Evolutionary conservation across 1,284 basidiomycete genomes (phyloP), one percentile per base, ranked within the genome.

Genomic region (Exobasidium rhododendri): DNA sequence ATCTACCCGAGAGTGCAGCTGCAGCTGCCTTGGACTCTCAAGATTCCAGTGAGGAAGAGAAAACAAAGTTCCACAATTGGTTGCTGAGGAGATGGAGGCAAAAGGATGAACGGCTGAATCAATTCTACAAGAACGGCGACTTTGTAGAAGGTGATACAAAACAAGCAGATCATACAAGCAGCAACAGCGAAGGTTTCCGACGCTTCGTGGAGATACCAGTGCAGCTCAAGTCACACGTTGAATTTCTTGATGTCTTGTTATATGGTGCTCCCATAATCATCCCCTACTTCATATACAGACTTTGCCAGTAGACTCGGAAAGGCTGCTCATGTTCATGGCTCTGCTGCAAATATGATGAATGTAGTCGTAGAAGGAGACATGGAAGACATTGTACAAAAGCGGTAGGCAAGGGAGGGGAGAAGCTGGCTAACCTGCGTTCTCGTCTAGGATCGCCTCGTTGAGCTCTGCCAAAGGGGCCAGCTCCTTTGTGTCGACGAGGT

Each of bases 401-500:
- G n/a, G n/a, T n/a, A n/a, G 50, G 26, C 5, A 28, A 52, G 29
- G 26, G 13, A 3, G 50, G 7, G 20, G 20, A 13, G 50, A 28
- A 28, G 26, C 26, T 3, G 3, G 35, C 28, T 20, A 35, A n/a
- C 29, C 31, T 20, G 52, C 52, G 26, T 26, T 44, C 40, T 80
- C 80, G 35, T 73, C 76, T 24, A 97, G 83, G 75, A 99, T 94
- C 2, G 91, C 92, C 73, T 93, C 91, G 81, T 98, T 98, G 69
- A 98, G 86, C 80, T 99, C 96, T 67, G 94, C 92, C 58, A 99
- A 83, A 0, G 96, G 96, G 7, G 91, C 90, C 11, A 99, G 85
- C 80, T 99, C 96, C 80, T 94, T 94, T 84, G 92, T 91, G 74
- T 97, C 94, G 29, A 99, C 86, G n/a, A 99, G 85, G 76, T 92